Base-by-base conservation (phyloP, 2,329 filamentous ascomycete genomes). In the Fonsecaea pedrosoi region DNA sequence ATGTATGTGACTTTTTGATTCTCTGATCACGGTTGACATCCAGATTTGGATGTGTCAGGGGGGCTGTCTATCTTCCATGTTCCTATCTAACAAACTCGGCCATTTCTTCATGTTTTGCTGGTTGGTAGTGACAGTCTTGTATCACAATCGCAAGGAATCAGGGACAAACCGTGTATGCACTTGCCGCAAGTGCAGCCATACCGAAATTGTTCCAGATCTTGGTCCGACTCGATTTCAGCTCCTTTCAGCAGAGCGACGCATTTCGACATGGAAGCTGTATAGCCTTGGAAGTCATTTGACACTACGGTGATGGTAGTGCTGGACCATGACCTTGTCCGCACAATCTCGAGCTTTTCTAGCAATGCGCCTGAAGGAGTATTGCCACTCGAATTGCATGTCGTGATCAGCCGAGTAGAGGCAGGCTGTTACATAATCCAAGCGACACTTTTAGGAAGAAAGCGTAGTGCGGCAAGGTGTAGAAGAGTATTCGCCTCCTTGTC, bases 131-230 rank as follows among this genome's bases (percentile, higher is more conserved):
- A 25, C 25, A 25, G 25, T 25, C 25, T 25, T 25, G 25, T 25
- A 3, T 25, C 25, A 25, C 25, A 25, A 25, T 25, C 25, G 25
- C 25, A 25, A 25, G 25, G 25, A 25, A 25, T 25, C 25, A 25
- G 25, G 25, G 25, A 25, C 25, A 25, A 25, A 4, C 78, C 78
- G 32, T 69, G 72, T 15, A 75, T 60, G 66, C 78, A 79, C 63
- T 75, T 58, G 21, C 77, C 76, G 67, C 78, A 81, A 38, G 76
- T 80, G 67, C 79, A 81, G 7, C 79, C 77, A 65, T 73, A 78
- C 58, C 72, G 75, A 56, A 79, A 62, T 48, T 73, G 74, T 65
- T 69, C 62, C 6, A 69, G 60, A 54, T 74, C 67, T 55, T 54
- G 32, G n/a, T 60, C 45, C 10, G 56, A 35, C 30, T 60, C 48